Evolutionary conservation across 495 filamentous ascomycete species (phyloP).

Genomic region (Amniculicola lignicola): DNA sequence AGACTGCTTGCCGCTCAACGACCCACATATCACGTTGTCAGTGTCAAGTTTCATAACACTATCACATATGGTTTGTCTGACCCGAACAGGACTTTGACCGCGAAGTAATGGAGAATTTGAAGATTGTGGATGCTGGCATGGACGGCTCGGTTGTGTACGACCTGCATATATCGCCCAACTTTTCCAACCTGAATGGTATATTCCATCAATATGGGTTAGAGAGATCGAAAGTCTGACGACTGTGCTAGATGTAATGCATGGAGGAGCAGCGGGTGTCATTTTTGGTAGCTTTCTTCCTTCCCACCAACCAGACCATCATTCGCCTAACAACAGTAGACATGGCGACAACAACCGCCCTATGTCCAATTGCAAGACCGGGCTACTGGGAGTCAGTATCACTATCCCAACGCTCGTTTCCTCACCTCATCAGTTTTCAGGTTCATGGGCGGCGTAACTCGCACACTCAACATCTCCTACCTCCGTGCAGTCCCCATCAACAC

Average conservation of each 20-base stretch:
- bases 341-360: conserved; percentile 46
- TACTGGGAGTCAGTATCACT: too few relatives aligned
- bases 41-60: not conserved
- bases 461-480: conserved; percentile 44
- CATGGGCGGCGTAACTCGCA: conserved; percentile 46
- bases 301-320: not conserved
- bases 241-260: conserved; percentile 25
- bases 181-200: conserved; percentile 33
- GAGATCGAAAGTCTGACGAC: not conserved
- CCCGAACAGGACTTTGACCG: conserved; percentile 37
- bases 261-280: conserved; percentile 46
- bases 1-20: conserved; percentile 16
- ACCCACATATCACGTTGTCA: conserved; percentile 25
- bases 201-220: too few relatives aligned
- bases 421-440: too few relatives aligned
- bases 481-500: conserved; percentile 41
- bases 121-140: conserved; percentile 39
- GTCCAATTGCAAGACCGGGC: conserved; percentile 42
- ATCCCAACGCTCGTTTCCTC: too few relatives aligned
- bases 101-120: conserved; percentile 41
- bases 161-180: conserved; percentile 21
- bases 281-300: conserved; percentile 34
- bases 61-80: not conserved
- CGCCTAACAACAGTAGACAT: conserved; percentile 36
- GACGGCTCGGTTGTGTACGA: conserved; percentile 33